Evolutionary conservation across 73 alveolate species (phyloP), one percentile per base, ranked within the genome.

Genomic region (Paramecium sonneborni): DNA sequence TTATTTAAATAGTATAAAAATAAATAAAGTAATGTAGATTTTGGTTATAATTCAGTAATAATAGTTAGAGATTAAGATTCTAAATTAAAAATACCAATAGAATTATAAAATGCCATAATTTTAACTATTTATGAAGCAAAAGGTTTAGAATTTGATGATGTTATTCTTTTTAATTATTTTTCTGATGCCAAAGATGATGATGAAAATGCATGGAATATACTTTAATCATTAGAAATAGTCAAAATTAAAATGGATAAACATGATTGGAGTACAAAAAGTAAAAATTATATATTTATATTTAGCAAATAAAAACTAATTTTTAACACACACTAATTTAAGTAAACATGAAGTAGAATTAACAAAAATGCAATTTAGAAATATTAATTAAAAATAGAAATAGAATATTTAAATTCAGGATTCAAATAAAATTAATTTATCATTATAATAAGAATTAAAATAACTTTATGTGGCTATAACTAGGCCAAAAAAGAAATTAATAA

Each of bases 121-220:
- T 88, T 97, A 37, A 96, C 99, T 0, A 96, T 97, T 6, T 97
- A 92, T 58, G 99, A 97, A 69, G 96, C 98, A 2, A 97, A 97
- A 89, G 99, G 99, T 23, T 95, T 97, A 9, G 99, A 97, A 92
- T 97, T 96, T 89, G 98, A 96, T 46, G 99, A 97, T 93, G 99
- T 97, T 24, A 96, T 97, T 14, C 86, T 97, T 15, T 93, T 55
- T 86, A 92, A 93, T 26, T 93, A 92, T 85, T 93, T 93, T 28
- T 2, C 92, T 21, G 93, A 93, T 48, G 32, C 32, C 3, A 56
- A 92, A n/a, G 32, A 20, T 55, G 48, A 76, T 7, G 44, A 92
- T 18, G 68, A 52, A 18, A 8, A 52, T 52, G 11, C 15, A 84
- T 92, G 93, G 95, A 92, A 58, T 35, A 9, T 39, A 18, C 6